phyloP scores from a whole-genome alignment of 768 basidiomycete species.

The Termitomyces sp. region DNA sequence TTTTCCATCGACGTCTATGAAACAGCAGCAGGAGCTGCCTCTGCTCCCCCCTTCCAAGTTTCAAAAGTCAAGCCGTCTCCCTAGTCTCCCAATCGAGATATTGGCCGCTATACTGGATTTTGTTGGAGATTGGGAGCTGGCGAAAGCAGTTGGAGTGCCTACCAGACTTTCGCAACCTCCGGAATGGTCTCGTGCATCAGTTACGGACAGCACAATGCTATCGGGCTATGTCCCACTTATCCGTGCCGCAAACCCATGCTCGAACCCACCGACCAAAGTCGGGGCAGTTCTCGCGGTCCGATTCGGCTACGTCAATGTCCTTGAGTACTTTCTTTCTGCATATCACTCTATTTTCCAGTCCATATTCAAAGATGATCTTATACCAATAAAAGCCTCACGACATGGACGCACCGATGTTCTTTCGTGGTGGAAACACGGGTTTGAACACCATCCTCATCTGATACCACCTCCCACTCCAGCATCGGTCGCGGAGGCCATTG shows the following conservation, averaged over 20 bases:
- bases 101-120: conserved; percentile 74
- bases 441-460: conserved; percentile 55
- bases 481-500: conserved; percentile 65
- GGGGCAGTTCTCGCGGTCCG: conserved; percentile 65
- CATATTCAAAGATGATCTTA: conserved; percentile 59
- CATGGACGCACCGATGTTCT: conserved; percentile 71
- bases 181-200: conserved; percentile 69
- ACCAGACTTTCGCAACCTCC: conserved; percentile 61
- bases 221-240: conserved; percentile 56
- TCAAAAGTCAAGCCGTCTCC: conserved; percentile 30
- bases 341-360: conserved; percentile 61
- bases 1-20: conserved; percentile 35
- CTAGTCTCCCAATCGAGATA: conserved; percentile 73
- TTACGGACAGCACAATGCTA: conserved; percentile 70
- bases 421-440: conserved; percentile 75
- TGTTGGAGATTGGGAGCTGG: conserved; percentile 80
- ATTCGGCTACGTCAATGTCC: conserved; percentile 72
- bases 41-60: conserved; percentile 24
- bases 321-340: conserved; percentile 66
- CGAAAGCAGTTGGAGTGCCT: conserved; percentile 70
- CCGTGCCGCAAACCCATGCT: conserved; percentile 50
- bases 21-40: conserved; percentile 20
- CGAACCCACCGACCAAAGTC: conserved; percentile 60
- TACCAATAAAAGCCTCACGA: conserved; percentile 74
- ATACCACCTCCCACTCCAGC: conserved; percentile 48